Base-by-base conservation (phyloP, 805 yeast species). In the Pichia californica region DNA sequence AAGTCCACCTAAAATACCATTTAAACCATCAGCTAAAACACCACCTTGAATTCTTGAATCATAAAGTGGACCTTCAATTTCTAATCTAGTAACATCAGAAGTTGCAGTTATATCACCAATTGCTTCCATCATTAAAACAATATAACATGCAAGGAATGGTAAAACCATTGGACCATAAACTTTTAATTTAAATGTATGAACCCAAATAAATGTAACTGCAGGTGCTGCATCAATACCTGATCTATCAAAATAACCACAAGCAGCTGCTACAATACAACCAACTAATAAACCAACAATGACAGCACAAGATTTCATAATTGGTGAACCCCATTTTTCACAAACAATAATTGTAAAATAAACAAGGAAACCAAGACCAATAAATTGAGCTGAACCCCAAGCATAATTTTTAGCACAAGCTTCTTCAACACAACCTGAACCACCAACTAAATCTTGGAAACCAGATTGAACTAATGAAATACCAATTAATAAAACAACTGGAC, bases 101-200 rank as follows among this genome's bases (percentile, higher is more conserved):
- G 96, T 86, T 29, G 96, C 96, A 27, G 96, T 87, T 58, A 88
- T 83, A 63, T 88, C 96, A 62, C 96, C 96, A 58, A 88, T 87
- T 43, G 95, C 84, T 68, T 89, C 96, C 88, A 88, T 87, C 77
- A 86, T 83, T 53, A 85, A 66, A 23, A 82, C 87, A 27, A 88
- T 70, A 60, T 79, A 88, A 37, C 88, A 83, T 1, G 96, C 94
- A 45, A 88, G 65, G 68, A 86, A 75, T 5, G 96, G 96, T 41
- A 88, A 66, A 6, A 88, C 93, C 3, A 83, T 77, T 1, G 96
- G 96, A 3, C 86, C 96, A 56, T 88, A 86, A 6, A 88, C 77
- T 31, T 69, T 63, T 42, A 88, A 70, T 49, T 74, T 79, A 70
- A 88, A 88, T 11, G 96, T 88, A 50, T 83, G 82, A 14, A 81